phyloP scores from a whole-genome alignment of 805 yeast species.

The Alloascoidea africana region DNA sequence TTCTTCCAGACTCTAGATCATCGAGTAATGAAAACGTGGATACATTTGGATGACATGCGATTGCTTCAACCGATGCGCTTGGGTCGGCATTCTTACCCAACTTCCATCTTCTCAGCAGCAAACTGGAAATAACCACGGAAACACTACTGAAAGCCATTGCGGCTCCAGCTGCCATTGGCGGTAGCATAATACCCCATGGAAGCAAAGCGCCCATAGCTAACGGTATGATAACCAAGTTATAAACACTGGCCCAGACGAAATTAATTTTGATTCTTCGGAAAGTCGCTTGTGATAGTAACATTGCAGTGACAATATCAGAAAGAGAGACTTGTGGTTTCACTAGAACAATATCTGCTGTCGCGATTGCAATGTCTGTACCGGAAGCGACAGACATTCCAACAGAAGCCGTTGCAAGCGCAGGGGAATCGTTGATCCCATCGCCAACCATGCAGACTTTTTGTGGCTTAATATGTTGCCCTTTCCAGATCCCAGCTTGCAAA shows the following conservation, averaged over 20 bases:
- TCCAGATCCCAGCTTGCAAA: slow-evolving; percentile 25
- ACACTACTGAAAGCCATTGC: slow-evolving; percentile 92
- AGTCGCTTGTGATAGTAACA: slow-evolving; percentile 49
- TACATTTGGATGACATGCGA: background rate
- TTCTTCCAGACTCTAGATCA: slow-evolving; percentile 35
- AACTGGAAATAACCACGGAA: slow-evolving; percentile 72
- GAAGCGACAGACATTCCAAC: slow-evolving; percentile 66
- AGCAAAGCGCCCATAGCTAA: slow-evolving; percentile 86
- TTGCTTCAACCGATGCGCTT: background rate
- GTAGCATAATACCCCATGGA: slow-evolving; percentile 57
- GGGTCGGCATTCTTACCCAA: background rate
- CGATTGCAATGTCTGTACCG: slow-evolving; percentile 63
- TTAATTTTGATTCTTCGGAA: slow-evolving; percentile 65
- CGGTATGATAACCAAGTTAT: slow-evolving; percentile 78
- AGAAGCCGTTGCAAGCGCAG: slow-evolving; percentile 61
- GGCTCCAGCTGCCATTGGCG: slow-evolving; percentile 80
- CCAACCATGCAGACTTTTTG: slow-evolving; percentile 44
- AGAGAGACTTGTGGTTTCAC: slow-evolving; percentile 17
- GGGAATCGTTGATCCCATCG: slow-evolving; percentile 76
- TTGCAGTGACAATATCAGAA: slow-evolving; percentile 32
- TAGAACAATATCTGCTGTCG: slow-evolving; percentile 60
- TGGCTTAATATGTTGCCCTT: background rate
- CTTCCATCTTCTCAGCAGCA: slow-evolving; percentile 32
- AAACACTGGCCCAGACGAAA: slow-evolving; percentile 76
- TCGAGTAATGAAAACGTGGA: slow-evolving; percentile 13